Evolutionary conservation across 2,329 filamentous ascomycete species (phyloP), one percentile per base, ranked within the genome.

Genomic region (Microcyclospora pomicola): DNA sequence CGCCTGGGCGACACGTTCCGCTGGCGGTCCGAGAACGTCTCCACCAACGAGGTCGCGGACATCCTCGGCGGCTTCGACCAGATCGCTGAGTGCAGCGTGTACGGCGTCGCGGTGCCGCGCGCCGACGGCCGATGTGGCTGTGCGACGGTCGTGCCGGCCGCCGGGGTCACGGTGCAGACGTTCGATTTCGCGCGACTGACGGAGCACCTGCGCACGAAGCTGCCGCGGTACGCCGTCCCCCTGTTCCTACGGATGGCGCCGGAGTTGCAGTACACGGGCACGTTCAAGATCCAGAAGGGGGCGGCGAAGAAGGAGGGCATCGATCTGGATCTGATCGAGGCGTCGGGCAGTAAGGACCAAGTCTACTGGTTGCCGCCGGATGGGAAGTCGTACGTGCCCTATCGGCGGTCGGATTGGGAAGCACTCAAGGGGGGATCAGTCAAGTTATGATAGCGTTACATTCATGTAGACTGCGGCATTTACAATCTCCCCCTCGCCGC

Each of bases 231-330:
- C 51, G 83, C 84, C 0, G 70, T 78, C 7, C 85, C 85, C 0
- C 51, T 91, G 1, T 93, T 93, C 59, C 55, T 94, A 30, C 69
- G 86, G 11, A 61, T 86, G 2, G 71, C 79, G 6, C 65, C 63
- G 14, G 68, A 71, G 16, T 59, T 72, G 29, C 72, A 79, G 50
- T 70, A 75, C 1, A 93, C 86, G 2, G 84, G 85, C 0, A 94
- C 84, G 33, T 84, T 84, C 53, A 93, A 94, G 67, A 82, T 91
- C 60, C 81, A 87, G 62, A 93, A 94, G 60, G 73, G 80, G 44
- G 61, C 66, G 0, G 59, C 92, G 45, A 69, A 83, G 15, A 64
- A 67, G 1, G 73, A 88, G 45, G 85, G 86, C 1, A 80, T 88
- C 1, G 72, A 83, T 52, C 78, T 79, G 1, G 61, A 56, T 11